Percentiles rank a stretch among this genome's conserved stretches.
These are phyloP conservation scores for Diutina mesorugosa DNA, from an alignment of 1,139 yeast genomes.

Conservation along the genomic window DNA sequence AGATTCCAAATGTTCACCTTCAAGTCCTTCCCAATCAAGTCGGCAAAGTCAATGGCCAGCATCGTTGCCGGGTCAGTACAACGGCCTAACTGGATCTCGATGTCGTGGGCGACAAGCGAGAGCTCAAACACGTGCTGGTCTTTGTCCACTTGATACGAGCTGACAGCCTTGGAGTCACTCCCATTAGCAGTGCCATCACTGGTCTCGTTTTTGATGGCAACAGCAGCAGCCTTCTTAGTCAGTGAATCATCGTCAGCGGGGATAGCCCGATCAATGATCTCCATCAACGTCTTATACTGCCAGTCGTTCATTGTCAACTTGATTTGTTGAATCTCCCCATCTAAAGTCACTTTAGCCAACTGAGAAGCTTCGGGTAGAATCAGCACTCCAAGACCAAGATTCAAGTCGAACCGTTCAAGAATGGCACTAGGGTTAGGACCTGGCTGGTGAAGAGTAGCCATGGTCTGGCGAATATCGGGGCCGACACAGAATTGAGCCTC, in stretches of 20 bases:
- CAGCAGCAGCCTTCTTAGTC: not conserved
- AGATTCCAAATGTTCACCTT: not conserved
- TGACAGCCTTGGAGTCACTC: not conserved
- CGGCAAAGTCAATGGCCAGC: not conserved
- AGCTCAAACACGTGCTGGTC: not conserved
- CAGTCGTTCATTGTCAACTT: constrained; percentile 69
- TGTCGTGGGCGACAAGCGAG: not conserved
- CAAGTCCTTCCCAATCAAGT: not conserved
- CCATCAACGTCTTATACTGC: constrained; percentile 82
- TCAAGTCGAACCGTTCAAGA: constrained; percentile 64
- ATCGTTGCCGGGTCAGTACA: not conserved
- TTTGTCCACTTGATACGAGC: not conserved
- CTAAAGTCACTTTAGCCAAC: constrained; percentile 58
- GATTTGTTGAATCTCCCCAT: constrained; percentile 73
- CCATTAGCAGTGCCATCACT: not conserved
- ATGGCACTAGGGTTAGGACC: constrained; percentile 24
- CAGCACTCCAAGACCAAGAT: constrained; percentile 64
- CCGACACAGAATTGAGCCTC: constrained; percentile 89
- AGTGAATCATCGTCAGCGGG: not conserved
- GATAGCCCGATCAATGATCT: constrained; percentile 54
- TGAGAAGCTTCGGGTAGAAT: constrained; percentile 72
- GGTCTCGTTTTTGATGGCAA: not conserved
- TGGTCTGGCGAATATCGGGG: constrained; percentile 63
- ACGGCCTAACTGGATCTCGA: not conserved
- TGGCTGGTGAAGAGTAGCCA: constrained; percentile 43